phyloP scores from a whole-genome alignment of 108 stramenopile species.

The Hondaea fermentalgiana region DNA sequence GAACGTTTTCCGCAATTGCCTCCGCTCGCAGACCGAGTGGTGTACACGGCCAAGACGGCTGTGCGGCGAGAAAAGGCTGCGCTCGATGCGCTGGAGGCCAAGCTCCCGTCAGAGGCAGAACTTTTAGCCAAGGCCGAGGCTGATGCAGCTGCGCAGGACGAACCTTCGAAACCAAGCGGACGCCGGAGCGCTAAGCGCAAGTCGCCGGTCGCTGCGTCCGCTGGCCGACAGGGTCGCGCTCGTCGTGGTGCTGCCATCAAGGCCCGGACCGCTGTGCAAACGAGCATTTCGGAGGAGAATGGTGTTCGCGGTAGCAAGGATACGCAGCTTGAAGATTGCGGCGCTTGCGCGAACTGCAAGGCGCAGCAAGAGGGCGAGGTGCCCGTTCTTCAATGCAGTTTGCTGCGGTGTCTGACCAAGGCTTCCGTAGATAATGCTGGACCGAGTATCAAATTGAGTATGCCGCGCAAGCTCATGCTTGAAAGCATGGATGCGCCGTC shows the following conservation, averaged over 20 bases:
- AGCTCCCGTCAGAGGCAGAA: neutral
- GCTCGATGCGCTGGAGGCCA: neutral
- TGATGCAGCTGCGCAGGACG: neutral
- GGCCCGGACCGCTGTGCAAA: neutral
- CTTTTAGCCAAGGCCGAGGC: neutral
- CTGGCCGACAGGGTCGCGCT: neutral
- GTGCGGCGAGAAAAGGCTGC: neutral
- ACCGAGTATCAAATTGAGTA: neutral
- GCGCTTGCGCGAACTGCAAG: neutral
- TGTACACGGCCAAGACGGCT: neutral
- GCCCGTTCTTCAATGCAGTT: neutral
- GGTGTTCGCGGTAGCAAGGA: neutral
- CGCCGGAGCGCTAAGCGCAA: neutral
- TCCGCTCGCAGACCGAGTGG: neutral
- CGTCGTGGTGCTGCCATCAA: neutral
- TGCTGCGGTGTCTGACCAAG: neutral
- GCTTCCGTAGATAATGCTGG: neutral
- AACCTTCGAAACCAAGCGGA: neutral
- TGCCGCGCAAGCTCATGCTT: neutral
- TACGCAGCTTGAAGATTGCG: neutral
- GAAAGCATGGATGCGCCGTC: neutral
- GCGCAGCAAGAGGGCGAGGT: neutral
- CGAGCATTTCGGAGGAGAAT: neutral
- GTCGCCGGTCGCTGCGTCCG: neutral
- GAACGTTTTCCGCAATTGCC: neutral